phyloP scores from a whole-genome alignment of 2,329 filamentous ascomycete genomes.

The Pseudogymnoascus sp. region DNA sequence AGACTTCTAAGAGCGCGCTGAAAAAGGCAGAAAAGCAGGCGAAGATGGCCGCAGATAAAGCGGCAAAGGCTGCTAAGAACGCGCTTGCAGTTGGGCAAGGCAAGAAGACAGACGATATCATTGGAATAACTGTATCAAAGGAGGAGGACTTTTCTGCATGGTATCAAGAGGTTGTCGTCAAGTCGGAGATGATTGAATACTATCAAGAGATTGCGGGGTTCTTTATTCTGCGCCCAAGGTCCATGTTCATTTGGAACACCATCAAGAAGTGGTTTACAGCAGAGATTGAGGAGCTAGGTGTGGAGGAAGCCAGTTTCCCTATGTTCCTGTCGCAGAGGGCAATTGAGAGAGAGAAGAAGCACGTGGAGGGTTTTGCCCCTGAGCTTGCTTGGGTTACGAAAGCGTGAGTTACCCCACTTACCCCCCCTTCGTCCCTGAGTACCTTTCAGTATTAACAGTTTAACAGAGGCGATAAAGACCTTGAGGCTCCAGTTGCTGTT shows the following conservation, averaged over 20 bases:
- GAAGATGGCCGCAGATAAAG: constrained; percentile 53
- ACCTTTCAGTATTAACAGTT: constrained; percentile 22
- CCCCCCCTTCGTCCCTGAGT: constrained; percentile 9
- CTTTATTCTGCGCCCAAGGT: constrained; percentile 75
- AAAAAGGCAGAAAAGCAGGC: constrained; percentile 62
- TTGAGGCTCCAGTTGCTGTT: constrained; percentile 70
- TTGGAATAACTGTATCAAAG: constrained; percentile 83
- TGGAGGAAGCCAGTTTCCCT: constrained; percentile 94
- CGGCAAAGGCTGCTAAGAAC: constrained; percentile 50
- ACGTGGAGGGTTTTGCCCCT: constrained; percentile 97
- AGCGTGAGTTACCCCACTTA: constrained; percentile 45
- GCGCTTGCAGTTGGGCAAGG: constrained; percentile 46
- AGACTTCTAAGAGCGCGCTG: constrained; percentile 53
- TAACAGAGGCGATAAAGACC: constrained; percentile 74
- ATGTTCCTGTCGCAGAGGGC: constrained; percentile 93
- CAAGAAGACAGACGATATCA: constrained; percentile 61
- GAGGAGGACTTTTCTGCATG: constrained; percentile 82
- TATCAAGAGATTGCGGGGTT: constrained; percentile 90
- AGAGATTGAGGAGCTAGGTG: constrained; percentile 82
- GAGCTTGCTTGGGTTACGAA: constrained; percentile 86
- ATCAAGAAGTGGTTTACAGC: constrained; percentile 62
- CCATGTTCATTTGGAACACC: constrained; percentile 60
- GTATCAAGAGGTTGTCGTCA: constrained; percentile 97
- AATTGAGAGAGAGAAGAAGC: constrained; percentile 65
- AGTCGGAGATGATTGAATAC: constrained; percentile 96